These are phyloP conservation scores for Oryza rufipogon DNA, from an alignment of 176 grass and related monocot species.

Conservation along the genomic window DNA sequence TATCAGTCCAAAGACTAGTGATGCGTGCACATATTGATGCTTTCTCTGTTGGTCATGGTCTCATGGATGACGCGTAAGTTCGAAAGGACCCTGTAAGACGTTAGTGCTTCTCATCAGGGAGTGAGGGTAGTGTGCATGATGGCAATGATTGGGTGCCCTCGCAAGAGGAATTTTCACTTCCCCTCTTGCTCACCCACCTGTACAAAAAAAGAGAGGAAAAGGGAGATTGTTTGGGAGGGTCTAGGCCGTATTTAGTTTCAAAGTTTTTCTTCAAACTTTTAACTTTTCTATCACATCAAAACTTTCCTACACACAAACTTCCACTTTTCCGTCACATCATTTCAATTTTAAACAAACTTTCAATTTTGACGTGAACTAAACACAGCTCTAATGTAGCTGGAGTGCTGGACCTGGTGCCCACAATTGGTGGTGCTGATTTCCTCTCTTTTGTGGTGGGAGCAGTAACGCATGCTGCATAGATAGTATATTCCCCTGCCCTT, in stretches of 20 bases:
- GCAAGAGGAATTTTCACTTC: conserved; percentile 2
- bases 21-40: conserved; percentile 5
- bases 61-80: conserved; percentile 25
- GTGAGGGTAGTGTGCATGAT: conserved; percentile 4
- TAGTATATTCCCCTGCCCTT: conserved; percentile 24
- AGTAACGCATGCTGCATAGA: background rate
- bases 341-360: too few species aligned
- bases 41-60: conserved; percentile 17
- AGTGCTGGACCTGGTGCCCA: background rate
- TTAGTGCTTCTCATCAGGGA: conserved; percentile 30
- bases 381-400: background rate
- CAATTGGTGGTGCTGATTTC: conserved; percentile 22
- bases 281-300: too few species aligned
- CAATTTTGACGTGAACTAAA: too few species aligned
- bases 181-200: conserved; percentile 19
- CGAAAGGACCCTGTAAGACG: conserved; percentile 3
- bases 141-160: conserved; percentile 39
- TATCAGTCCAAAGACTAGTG: conserved; percentile 14
- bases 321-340: too few species aligned
- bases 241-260: background rate
- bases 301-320: too few species aligned
- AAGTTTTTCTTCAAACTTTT: too few species aligned
- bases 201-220: background rate
- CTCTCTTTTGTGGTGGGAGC: conserved; percentile 8
- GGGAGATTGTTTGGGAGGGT: conserved; percentile 25